A percentile compares a stretch with the other conserved stretches of the same genome.
Conservation (phyloP, 2,329 filamentous ascomycete genomes). For the Fusarium ramigenum region DNA sequence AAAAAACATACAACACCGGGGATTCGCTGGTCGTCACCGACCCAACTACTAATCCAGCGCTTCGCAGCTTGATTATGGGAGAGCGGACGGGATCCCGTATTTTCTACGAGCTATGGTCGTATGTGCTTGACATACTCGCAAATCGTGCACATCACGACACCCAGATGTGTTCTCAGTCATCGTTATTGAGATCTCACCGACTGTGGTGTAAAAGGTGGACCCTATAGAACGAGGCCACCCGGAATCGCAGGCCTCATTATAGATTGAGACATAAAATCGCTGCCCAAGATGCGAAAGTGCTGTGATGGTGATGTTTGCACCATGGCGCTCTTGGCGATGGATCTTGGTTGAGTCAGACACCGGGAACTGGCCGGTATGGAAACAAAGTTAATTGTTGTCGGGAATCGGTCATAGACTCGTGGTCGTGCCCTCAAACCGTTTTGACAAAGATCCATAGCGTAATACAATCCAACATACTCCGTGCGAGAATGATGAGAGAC, state of each 20-base stretch:
- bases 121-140: not conserved
- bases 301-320: not conserved
- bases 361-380: not conserved
- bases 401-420: not conserved
- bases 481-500: not conserved
- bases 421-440: not conserved
- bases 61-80: conserved; percentile 3
- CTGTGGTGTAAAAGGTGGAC: not conserved
- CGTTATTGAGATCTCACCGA: not conserved
- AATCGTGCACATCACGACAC: not conserved
- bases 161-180: too few species aligned
- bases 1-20: conserved; percentile 6
- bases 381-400: not conserved
- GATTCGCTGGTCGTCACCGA: conserved; percentile 8
- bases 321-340: not conserved
- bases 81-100: conserved; percentile 13
- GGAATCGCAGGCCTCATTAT: not conserved
- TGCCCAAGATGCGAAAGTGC: not conserved
- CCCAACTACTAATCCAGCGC: not conserved
- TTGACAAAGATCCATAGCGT: not conserved
- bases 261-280: not conserved
- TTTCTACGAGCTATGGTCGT: conserved; percentile 14
- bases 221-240: not conserved
- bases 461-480: not conserved
- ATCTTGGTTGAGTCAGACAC: not conserved